These are phyloP conservation scores for Phlebiopsis gigantea DNA, from an alignment of 768 basidiomycete genomes.

Conservation along the genomic window DNA sequence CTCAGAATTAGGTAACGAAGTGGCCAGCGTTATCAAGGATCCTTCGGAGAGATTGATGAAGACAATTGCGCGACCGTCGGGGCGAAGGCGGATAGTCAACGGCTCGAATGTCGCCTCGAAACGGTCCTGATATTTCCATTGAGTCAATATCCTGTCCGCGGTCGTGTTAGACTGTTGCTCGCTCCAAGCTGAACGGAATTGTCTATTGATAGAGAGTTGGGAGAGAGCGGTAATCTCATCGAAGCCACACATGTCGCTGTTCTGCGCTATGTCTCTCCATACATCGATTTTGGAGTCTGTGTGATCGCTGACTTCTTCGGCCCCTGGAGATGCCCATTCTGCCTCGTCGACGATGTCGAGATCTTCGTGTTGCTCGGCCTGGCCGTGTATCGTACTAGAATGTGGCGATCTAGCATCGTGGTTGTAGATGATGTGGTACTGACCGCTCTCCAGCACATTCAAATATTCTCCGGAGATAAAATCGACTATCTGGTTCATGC, in stretches of 20 bases:
- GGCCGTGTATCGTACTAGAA: background rate
- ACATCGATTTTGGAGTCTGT: background rate
- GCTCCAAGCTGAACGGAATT: constrained; percentile 15
- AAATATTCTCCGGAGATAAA: constrained; percentile 21
- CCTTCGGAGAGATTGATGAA: constrained; percentile 17
- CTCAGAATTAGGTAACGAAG: no score
- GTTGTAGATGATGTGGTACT: constrained; percentile 19
- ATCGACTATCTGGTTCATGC: constrained; percentile 9
- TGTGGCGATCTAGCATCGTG: constrained; percentile 9
- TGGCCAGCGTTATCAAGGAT: no score
- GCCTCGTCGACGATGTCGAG: background rate
- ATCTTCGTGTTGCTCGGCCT: background rate
- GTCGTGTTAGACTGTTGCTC: background rate
- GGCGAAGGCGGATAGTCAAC: constrained; percentile 16
- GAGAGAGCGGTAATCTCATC: constrained; percentile 23
- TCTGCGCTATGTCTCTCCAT: constrained; percentile 13
- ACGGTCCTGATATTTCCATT: constrained; percentile 13
- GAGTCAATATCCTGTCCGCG: background rate
- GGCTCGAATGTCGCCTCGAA: constrained; percentile 22
- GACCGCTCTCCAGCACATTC: constrained; percentile 13
- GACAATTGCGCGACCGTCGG: constrained; percentile 19
- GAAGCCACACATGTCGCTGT: constrained; percentile 18
- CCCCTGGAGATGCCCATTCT: background rate
- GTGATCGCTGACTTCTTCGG: no score
- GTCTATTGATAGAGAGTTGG: constrained; percentile 20